Base-by-base conservation (phyloP, 371 early-diverging fungal genomes). In the Mucor velutinosus region DNA sequence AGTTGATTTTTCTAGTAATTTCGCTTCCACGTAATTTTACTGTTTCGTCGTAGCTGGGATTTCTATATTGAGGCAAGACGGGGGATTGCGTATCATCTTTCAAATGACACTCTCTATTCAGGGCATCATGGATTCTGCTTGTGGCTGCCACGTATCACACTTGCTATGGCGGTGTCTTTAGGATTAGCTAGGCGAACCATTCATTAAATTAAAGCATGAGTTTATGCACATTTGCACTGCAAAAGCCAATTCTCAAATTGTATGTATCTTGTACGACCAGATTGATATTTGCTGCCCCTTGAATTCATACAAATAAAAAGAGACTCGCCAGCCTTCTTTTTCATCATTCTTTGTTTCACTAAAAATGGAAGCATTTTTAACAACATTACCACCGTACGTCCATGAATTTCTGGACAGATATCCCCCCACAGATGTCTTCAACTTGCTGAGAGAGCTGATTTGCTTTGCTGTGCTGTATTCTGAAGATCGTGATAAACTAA, bases 401-500 rank as follows among this genome's bases (percentile, higher is more conserved):
- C 84, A 84, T 67, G 69, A 65, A 7, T 81, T 68, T 61, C 39
- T 84, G 12, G 64, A 74, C 47, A 75, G 73, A 55, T 71, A 81
- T 53, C 82, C 84, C n/a, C 62, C 73, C 1, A 78, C 79, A 12
- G 84, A 84, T 32, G 74, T 74, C 1, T 84, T 84, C 51, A 75
- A 79, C 55, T 55, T 81, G 4, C 71, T 84, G 21, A 69, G 69
- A 53, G 84, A 84, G 49, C 70, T 84, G 21, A 71, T 84, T 23
- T 81, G 81, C 58, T 84, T 84, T 59, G 84, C 80, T 23, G 84
- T 84, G 0, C 63, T 84, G 8, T 84, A 84, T 65, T 74, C 80
- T 6, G 77, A 80, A 56, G 81, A 83, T 66, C 79, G 83, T 32
- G 75, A 76, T 58, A 65, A 72, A 35, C 73, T 83, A 23, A 55